phyloP scores from a whole-genome alignment of 179 eudicot genomes.

The Beta lomatogona region DNA sequence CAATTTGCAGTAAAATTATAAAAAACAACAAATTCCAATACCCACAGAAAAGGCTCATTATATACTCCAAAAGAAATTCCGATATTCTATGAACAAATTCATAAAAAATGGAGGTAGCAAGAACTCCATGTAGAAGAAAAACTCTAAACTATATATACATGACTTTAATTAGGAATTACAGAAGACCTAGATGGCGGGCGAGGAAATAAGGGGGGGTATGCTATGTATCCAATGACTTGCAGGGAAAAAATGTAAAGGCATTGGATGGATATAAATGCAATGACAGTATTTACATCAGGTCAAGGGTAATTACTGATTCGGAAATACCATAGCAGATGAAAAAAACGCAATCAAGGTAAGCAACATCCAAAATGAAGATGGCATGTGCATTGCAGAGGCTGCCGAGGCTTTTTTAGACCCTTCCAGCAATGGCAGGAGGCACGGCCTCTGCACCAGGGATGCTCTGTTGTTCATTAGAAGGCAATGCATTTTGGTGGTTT shows the following conservation, averaged over 20 bases:
- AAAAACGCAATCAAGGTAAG: constrained; percentile 20
- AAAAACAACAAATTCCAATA: background rate
- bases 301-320: background rate
- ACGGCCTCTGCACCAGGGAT: constrained; percentile 55
- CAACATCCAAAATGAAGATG: constrained; percentile 17
- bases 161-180: constrained; percentile 21
- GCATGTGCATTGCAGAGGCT: constrained; percentile 23
- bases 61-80: background rate
- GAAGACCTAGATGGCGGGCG: background rate
- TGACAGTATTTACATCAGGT: constrained; percentile 29
- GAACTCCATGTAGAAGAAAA: constrained; percentile 1
- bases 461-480: constrained; percentile 65
- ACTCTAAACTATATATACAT: constrained; percentile 24
- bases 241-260: constrained; percentile 33
- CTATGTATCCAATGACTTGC: constrained; percentile 31
- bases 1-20: background rate
- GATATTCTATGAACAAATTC: background rate
- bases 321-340: constrained; percentile 12
- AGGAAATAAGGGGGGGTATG: background rate
- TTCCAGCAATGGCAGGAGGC: constrained; percentile 79
- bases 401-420: constrained; percentile 62
- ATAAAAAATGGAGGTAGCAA: background rate
- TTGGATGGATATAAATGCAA: constrained; percentile 25
- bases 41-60: constrained; percentile 5
- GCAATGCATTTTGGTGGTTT: constrained; percentile 60